Evolutionary conservation across 192 early-diverging fungal genomes (phyloP).

Genomic region (Endogone sp.): DNA sequence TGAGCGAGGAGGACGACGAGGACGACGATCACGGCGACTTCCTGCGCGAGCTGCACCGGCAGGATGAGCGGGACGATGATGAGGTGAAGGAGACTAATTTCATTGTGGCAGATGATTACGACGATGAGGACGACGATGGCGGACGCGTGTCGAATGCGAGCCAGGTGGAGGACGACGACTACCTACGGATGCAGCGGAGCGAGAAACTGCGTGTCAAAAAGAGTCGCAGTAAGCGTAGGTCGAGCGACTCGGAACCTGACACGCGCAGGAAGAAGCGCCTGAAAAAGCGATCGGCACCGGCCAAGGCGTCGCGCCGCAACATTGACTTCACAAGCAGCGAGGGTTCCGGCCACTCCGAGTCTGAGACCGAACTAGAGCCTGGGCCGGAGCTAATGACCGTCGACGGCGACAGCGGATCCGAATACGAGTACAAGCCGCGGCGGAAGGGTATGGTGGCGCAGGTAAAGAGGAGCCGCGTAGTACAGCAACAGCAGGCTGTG

Average conservation of each 20-base stretch:
- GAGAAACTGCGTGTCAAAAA: neutral
- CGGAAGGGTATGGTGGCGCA: neutral
- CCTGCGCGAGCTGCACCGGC: slow-evolving; percentile 38
- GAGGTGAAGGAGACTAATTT: neutral
- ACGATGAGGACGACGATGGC: neutral
- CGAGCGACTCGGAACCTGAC: slow-evolving; percentile 2
- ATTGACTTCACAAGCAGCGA: slow-evolving; percentile 19
- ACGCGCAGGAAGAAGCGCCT: neutral
- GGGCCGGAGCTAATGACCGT: neutral
- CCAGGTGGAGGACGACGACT: neutral
- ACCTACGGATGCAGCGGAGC: too few relatives aligned
- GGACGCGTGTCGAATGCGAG: neutral
- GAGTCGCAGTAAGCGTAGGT: neutral
- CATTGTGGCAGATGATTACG: slow-evolving; percentile 2
- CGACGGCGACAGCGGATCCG: slow-evolving; percentile 17
- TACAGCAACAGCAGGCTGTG: neutral
- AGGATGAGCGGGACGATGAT: slow-evolving; percentile 21
- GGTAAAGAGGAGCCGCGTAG: neutral
- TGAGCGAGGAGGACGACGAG: slow-evolving; percentile 41
- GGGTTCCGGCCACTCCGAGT: slow-evolving; percentile 4
- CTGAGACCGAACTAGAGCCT: slow-evolving; percentile 17
- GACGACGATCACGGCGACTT: slow-evolving; percentile 40
- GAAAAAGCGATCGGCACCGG: neutral
- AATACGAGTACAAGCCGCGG: slow-evolving; percentile 23
- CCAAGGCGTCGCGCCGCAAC: neutral